These are phyloP conservation scores for Artemisia annua DNA, from an alignment of 129 eudicot genomes.

Conservation along the genomic window DNA sequence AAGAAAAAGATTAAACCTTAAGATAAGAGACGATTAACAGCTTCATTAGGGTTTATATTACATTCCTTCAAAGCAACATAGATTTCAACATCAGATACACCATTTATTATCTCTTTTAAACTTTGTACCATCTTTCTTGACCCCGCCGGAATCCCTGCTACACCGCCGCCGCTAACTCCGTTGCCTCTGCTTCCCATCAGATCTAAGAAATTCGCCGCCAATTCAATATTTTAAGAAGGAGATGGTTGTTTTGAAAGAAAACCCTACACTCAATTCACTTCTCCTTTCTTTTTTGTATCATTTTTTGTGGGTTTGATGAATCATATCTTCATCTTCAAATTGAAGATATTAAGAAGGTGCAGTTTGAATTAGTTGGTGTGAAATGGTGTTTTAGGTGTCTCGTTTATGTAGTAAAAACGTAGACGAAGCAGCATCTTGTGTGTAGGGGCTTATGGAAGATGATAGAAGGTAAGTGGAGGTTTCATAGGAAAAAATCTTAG, in stretches of 20 bases:
- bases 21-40: conserved; percentile 82
- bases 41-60: conserved; percentile 92
- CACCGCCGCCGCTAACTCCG: conserved; percentile 43
- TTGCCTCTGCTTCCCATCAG: conserved; percentile 54
- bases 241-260: conserved; percentile 29
- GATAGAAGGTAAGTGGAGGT: no score
- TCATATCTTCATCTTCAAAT: no score
- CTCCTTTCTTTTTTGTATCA: not conserved
- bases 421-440: no score
- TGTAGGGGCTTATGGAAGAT: no score
- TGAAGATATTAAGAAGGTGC: no score
- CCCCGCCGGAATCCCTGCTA: conserved; percentile 54
- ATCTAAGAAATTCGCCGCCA: conserved; percentile 17
- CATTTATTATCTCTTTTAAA: conserved; percentile 76
- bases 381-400: no score
- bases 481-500: no score
- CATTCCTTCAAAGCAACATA: conserved; percentile 75
- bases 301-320: no score
- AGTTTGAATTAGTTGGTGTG: no score
- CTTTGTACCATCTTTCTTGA: conserved; percentile 73
- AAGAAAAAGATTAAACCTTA: no score
- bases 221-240: not conserved
- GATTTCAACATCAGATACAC: conserved; percentile 74
- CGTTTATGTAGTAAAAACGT: no score
- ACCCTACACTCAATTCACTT: conserved; percentile 39